A percentile compares a stretch with the other conserved stretches of the same genome.
phyloP scores from a whole-genome alignment of 176 grass and related monocot species.

The Musa schizocarpa region DNA sequence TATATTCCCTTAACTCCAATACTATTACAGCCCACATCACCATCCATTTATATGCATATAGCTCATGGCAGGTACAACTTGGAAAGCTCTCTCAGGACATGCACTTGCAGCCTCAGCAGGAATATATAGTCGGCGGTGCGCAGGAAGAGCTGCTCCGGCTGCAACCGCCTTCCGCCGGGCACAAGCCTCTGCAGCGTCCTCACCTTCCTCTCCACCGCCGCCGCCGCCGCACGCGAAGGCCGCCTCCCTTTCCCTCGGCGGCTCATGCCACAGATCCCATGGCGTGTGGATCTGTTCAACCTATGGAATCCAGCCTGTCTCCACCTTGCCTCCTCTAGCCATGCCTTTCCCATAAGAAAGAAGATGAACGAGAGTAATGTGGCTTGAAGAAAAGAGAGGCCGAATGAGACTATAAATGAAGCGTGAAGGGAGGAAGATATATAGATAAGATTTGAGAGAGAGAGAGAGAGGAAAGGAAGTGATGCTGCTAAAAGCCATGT shows the following conservation, averaged over 20 bases:
- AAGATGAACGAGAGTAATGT: background rate
- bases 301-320: no score
- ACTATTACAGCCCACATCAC: no score
- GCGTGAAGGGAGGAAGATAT: no score
- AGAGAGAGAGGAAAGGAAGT: no score
- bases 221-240: background rate
- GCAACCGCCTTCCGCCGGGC: slow-evolving; percentile 37
- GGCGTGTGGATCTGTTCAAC: background rate
- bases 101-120: slow-evolving; percentile 44
- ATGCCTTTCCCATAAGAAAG: background rate
- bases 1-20: no score
- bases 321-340: background rate
- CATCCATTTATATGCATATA: no score
- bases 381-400: background rate
- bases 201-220: slow-evolving; percentile 41
- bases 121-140: slow-evolving; percentile 69
- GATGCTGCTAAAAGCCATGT: background rate
- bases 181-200: slow-evolving; percentile 84
- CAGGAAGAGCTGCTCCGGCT: slow-evolving; percentile 45
- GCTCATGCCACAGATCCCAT: background rate
- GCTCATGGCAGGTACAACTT: slow-evolving; percentile 27
- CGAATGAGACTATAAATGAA: background rate
- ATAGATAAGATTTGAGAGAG: no score
- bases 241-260: slow-evolving; percentile 16
- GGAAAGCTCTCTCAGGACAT: slow-evolving; percentile 59